A percentile compares a stretch with the other conserved stretches of the same genome.
phyloP scores from a whole-genome alignment of 139 green algal genomes.

The Medakamo hakoo region DNA sequence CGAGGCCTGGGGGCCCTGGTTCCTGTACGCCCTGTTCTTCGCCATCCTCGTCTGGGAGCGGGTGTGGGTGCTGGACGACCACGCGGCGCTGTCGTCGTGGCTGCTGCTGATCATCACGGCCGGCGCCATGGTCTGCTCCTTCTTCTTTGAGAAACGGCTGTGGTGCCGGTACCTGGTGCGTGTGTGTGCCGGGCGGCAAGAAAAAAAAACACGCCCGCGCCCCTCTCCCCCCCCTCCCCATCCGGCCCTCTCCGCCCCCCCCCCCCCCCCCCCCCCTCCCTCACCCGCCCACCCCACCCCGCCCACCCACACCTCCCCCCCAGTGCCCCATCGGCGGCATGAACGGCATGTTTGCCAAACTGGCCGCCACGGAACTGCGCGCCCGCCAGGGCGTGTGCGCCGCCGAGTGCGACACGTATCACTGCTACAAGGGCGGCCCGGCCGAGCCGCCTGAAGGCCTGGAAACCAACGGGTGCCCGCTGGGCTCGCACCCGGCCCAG shows the following conservation, averaged over 20 bases:
- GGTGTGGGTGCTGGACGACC: conserved; percentile 63
- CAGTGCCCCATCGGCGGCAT: conserved; percentile 65
- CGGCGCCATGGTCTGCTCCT: conserved; percentile 45
- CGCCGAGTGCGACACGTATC: conserved; percentile 47
- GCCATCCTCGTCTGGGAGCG: conserved; percentile 60
- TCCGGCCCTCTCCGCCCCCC: too few relatives aligned
- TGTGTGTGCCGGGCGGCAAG: too few relatives aligned
- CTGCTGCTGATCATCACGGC: conserved; percentile 72
- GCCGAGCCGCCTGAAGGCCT: conserved; percentile 27
- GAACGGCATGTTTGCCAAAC: conserved; percentile 77
- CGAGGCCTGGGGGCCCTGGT: conserved; percentile 37
- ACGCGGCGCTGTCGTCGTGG: conserved; percentile 44
- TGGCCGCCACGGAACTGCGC: conserved; percentile 57
- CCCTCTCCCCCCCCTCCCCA: too few relatives aligned
- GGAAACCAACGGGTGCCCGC: conserved; percentile 43
- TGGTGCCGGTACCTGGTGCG: conserved; percentile 50
- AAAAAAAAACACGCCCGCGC: too few relatives aligned
- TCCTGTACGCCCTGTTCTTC: conserved; percentile 49
- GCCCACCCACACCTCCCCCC: background rate
- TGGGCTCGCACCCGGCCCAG: conserved; percentile 52
- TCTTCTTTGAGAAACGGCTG: conserved; percentile 49
- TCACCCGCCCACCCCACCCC: conserved; percentile 13
- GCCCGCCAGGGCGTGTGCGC: conserved; percentile 60
- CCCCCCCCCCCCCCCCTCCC: background rate
- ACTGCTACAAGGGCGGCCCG: conserved; percentile 53